Percentiles rank a stretch among this genome's conserved stretches.
Conservation (phyloP, 1,284 basidiomycete genomes). For the Irpex sp. region DNA sequence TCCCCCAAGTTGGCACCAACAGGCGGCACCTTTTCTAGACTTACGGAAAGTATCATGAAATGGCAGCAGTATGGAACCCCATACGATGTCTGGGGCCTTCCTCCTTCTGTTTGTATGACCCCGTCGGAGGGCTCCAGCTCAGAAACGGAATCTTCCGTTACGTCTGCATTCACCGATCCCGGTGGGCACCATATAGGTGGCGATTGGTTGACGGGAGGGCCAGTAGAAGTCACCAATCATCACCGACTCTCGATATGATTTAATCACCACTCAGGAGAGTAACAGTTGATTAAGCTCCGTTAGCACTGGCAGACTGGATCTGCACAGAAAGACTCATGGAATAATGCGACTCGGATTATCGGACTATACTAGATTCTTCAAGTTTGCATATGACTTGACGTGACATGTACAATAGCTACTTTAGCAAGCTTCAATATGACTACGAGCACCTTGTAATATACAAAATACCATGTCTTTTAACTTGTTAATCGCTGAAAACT, state of each 20-base stretch:
- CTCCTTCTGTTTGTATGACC: background rate
- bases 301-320: background rate
- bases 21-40: background rate
- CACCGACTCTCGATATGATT: background rate
- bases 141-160: background rate
- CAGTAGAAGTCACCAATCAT: background rate
- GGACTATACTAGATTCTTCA: background rate
- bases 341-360: background rate
- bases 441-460: background rate
- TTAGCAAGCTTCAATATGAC: background rate
- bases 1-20: background rate
- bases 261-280: background rate
- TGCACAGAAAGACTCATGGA: background rate
- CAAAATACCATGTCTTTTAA: background rate
- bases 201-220: background rate
- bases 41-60: background rate
- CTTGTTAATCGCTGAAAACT: background rate
- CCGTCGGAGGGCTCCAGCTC: background rate
- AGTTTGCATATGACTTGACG: background rate
- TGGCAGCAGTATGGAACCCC: slow-evolving; percentile 2
- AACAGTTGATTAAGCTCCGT: background rate
- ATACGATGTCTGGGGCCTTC: background rate
- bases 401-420: slow-evolving; percentile 5
- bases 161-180: background rate
- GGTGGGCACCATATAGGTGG: background rate